Conservation (phyloP, 805 yeast genomes). For the Kodamaea lidongshanica region DNA sequence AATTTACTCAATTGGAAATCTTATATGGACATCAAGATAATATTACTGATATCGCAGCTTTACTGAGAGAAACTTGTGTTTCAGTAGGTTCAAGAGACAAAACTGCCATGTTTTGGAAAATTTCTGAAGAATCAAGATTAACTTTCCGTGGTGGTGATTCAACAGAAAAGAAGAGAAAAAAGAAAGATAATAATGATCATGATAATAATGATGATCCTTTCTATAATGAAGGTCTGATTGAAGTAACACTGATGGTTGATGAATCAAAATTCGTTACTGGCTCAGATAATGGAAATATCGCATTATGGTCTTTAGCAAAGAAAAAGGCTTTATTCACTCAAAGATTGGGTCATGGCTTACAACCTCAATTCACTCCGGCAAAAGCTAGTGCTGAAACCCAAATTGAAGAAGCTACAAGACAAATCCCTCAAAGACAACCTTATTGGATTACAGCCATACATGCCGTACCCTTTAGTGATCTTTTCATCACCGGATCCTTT, state of each 20-base stretch:
- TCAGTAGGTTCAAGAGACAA: conserved; percentile 94
- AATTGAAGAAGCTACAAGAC: conserved; percentile 41
- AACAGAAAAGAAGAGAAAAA: conserved; percentile 37
- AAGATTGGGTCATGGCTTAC: conserved; percentile 73
- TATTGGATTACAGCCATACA: conserved; percentile 78
- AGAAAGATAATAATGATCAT: conserved; percentile 14
- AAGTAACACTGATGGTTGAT: conserved; percentile 85
- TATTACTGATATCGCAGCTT: conserved; percentile 74
- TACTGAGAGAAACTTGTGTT: conserved; percentile 85
- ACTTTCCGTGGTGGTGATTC: conserved; percentile 89
- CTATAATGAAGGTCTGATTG: conserved; percentile 80
- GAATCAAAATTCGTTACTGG: conserved; percentile 92
- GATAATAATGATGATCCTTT: conserved; percentile 24
- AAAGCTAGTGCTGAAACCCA: conserved; percentile 47
- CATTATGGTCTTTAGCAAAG: conserved; percentile 86
- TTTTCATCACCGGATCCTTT: conserved; percentile 86
- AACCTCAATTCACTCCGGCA: conserved; percentile 38
- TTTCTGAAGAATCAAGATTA: conserved; percentile 88
- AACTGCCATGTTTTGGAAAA: conserved; percentile 94
- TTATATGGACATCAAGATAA: conserved; percentile 94
- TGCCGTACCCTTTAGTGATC: conserved; percentile 79
- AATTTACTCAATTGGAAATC: conserved; percentile 82
- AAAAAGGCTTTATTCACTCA: conserved; percentile 75
- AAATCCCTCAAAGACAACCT: conserved; percentile 70
- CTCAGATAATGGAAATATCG: conserved; percentile 84